phyloP scores from a whole-genome alignment of 2,329 filamentous ascomycete species.

The Huntiella savannae region DNA sequence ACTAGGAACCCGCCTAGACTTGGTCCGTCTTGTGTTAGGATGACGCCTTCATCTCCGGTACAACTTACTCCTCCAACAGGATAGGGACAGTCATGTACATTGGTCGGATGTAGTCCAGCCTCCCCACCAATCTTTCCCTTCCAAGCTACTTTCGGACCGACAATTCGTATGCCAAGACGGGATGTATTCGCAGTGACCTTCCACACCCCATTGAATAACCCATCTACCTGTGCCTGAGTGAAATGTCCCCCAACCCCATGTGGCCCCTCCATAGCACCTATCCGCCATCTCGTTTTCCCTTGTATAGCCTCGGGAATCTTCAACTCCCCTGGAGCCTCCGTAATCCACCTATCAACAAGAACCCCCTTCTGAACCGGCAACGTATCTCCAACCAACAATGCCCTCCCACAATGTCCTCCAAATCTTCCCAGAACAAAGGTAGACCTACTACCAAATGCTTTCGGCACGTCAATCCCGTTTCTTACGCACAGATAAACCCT shows the following conservation, averaged over 20 bases:
- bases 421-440: conserved; percentile 19
- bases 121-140: conserved; percentile 20
- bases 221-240: conserved; percentile 15
- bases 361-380: conserved; percentile 13
- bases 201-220: conserved; percentile 20
- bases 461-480: conserved; percentile 19
- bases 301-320: background rate
- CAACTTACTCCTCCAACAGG: conserved; percentile 24
- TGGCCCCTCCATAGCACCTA: conserved; percentile 22
- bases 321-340: background rate
- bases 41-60: conserved; percentile 23
- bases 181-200: conserved; percentile 24
- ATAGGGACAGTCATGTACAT: conserved; percentile 23
- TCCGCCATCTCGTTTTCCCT: conserved; percentile 13
- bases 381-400: conserved; percentile 17
- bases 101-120: conserved; percentile 24
- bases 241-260: conserved; percentile 21
- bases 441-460: conserved; percentile 18
- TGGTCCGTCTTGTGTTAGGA: conserved; percentile 22
- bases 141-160: conserved; percentile 21
- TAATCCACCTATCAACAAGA: background rate
- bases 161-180: conserved; percentile 21
- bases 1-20: conserved; percentile 24
- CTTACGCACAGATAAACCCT: conserved; percentile 20
- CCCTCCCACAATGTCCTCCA: conserved; percentile 19